Base-by-base conservation (phyloP, 1,284 basidiomycete species). In the Golubevia pallescens region DNA sequence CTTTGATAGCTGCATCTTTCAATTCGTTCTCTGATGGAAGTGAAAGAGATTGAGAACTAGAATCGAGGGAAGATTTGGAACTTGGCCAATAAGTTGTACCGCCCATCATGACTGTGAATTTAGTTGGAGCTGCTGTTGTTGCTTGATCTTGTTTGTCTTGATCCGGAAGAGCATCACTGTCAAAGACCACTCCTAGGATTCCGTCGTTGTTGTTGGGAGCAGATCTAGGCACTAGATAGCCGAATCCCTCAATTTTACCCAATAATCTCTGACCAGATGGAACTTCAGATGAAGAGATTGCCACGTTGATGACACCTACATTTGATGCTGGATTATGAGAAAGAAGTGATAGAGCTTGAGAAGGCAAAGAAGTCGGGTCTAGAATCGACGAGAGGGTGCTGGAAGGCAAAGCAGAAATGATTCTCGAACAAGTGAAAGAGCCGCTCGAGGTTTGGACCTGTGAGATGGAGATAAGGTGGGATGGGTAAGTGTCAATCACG, bases 81-180 rank as follows among this genome's bases (percentile, higher is more conserved):
- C 56, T 56, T 10, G 71, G 70, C 1, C 65, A 67, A 68, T 86
- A 86, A 2, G 87, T 86, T 1, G 88, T 80, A n/a, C 95, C 95
- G 13, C 95, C 95, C 51, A 95, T 87, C 93, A 99, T 97, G 60
- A 95, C 90, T 0, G 95, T 95, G 69, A 97, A 84, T 83, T 97
- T 97, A 19, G 86, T 86, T 2, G 87, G 72, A 13, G 74, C 56
- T 38, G 56, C 19, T 4, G 23, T 66, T n/a, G 53, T 58, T 5
- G 66, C 61, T 0, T 61, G 23, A 10, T 69, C 62, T 0, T 54
- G 32, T 1, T 61, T 57, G 32, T 78, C 77, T 54, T 82, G 80
- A 16, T 70, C 71, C 3, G 86, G 86, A 60, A 87, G 76, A 28
- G 86, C 84, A 62, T 87, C 86, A 1, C 84, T 80, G 77, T 94